phyloP scores from a whole-genome alignment of 345 rosid species.

The Anacardium occidentale region DNA sequence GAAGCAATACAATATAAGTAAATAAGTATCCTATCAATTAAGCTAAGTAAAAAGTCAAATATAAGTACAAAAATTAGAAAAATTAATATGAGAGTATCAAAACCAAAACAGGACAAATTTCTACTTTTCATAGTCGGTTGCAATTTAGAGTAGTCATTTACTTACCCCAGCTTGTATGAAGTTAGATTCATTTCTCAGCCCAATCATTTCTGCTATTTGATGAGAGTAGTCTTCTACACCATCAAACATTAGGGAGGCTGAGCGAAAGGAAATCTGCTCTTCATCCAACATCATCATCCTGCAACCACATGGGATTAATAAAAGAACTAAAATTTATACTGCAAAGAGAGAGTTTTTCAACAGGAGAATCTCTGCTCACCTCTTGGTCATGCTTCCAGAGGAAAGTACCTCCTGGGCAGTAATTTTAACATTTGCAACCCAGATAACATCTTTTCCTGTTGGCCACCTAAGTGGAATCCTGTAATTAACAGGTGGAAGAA shows the following conservation, averaged over 20 bases:
- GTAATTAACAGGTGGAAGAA: constrained; percentile 70
- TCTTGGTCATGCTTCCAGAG: constrained; percentile 92
- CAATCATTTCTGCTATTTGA: constrained; percentile 97
- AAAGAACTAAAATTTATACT: constrained; percentile 6
- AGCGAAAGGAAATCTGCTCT: constrained; percentile 91
- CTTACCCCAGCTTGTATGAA: constrained; percentile 91
- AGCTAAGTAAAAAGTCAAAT: neutral
- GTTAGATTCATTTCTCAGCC: constrained; percentile 77
- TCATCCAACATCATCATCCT: constrained; percentile 99
- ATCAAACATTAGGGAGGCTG: constrained; percentile 83
- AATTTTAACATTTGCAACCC: constrained; percentile 85
- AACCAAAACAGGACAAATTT: neutral
- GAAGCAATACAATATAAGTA: neutral
- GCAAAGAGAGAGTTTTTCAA: neutral
- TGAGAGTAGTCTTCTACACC: constrained; percentile 97
- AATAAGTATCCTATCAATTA: neutral
- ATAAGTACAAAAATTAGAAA: neutral
- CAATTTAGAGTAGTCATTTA: neutral
- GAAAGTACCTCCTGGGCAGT: constrained; percentile 91
- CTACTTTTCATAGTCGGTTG: neutral
- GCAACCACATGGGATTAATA: constrained; percentile 24
- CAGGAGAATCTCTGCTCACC: constrained; percentile 39
- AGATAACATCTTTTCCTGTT: constrained; percentile 87
- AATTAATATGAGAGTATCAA: neutral
- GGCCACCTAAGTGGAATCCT: constrained; percentile 97